Evolutionary conservation across 106 monocot genomes (phyloP).

Genomic region (Dendrobium nobile): DNA sequence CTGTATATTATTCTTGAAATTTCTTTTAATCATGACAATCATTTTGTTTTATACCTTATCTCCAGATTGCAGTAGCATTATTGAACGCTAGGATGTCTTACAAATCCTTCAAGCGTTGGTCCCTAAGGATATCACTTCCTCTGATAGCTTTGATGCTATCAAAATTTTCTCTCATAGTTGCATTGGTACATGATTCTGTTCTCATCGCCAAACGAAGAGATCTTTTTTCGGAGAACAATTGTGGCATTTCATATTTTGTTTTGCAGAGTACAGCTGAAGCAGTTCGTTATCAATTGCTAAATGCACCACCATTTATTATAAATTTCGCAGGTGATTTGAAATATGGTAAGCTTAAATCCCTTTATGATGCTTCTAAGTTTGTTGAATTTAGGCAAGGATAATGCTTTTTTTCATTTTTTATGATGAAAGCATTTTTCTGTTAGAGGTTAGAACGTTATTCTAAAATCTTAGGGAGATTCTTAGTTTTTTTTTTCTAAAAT

Average conservation of each 20-base stretch:
- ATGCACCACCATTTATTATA: slow-evolving; percentile 68
- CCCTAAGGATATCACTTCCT: slow-evolving; percentile 38
- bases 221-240: neutral
- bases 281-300: slow-evolving; percentile 73
- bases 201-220: neutral
- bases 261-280: slow-evolving; percentile 77
- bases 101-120: slow-evolving; percentile 85
- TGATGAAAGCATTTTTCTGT: neutral
- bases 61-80: slow-evolving; percentile 69
- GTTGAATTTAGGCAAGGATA: neutral
- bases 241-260: slow-evolving; percentile 14
- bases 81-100: slow-evolving; percentile 87
- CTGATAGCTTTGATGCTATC: slow-evolving; percentile 86
- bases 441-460: neutral
- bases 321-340: slow-evolving; percentile 87
- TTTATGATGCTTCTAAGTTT: neutral
- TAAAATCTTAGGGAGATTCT: neutral
- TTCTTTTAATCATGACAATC: neutral
- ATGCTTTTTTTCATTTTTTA: neutral
- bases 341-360: slow-evolving; percentile 49
- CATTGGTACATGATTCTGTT: slow-evolving; percentile 44
- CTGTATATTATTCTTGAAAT: neutral
- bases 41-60: neutral
- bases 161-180: slow-evolving; percentile 69
- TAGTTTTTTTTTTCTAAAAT: neutral